Evolutionary conservation across 768 basidiomycete genomes (phyloP).

Genomic region (Lactifluus hygrophoroides): DNA sequence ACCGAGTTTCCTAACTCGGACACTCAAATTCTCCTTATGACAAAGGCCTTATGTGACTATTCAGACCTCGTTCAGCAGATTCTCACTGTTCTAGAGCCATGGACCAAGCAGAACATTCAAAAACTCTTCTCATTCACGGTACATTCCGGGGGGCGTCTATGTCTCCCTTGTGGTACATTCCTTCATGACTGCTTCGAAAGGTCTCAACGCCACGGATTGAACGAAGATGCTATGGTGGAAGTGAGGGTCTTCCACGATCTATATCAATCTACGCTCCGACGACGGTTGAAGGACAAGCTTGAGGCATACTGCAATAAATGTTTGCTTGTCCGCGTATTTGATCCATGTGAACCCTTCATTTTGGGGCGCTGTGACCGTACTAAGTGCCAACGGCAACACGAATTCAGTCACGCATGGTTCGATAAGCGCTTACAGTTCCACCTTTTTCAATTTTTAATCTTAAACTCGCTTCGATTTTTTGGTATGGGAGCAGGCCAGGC

Average conservation of each 20-base stretch:
- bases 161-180: constrained; percentile 6
- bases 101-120: neutral
- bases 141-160: neutral
- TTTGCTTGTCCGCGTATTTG: constrained; percentile 2
- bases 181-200: neutral
- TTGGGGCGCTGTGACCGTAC: constrained; percentile 2
- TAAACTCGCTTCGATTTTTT: neutral
- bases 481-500: neutral
- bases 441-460: constrained; percentile 6
- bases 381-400: constrained; percentile 7
- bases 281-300: constrained; percentile 6
- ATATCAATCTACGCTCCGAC: neutral
- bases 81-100: neutral
- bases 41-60: constrained; percentile 1
- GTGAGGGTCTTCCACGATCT: neutral
- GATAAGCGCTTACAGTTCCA: constrained; percentile 11
- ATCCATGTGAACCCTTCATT: constrained; percentile 7
- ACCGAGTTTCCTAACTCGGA: neutral
- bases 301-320: neutral
- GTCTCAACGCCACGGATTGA: neutral
- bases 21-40: neutral
- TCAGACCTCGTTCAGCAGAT: neutral
- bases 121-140: constrained; percentile 8
- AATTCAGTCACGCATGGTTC: constrained; percentile 9
- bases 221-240: neutral